Evolutionary conservation across 345 rosid genomes (phyloP).

Genomic region (Citrus reticulata): DNA sequence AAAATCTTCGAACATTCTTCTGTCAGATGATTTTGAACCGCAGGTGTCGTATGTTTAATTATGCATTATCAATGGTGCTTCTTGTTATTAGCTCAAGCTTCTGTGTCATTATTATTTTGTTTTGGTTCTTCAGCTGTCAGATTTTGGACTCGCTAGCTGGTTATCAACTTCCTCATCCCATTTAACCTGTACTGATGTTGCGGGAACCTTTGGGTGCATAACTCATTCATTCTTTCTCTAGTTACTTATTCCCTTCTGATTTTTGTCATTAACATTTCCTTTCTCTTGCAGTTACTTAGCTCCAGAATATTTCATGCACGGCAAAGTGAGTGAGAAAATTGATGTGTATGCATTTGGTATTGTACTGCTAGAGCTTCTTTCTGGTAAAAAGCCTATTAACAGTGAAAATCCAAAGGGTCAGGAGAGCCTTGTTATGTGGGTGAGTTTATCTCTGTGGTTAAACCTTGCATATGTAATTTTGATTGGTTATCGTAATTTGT

Average conservation of each 20-base stretch:
- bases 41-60: slow-evolving; percentile 41
- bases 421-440: slow-evolving; percentile 97
- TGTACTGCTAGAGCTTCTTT: slow-evolving; percentile 87
- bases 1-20: slow-evolving; percentile 90
- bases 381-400: slow-evolving; percentile 82
- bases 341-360: slow-evolving; percentile 97
- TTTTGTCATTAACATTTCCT: slow-evolving; percentile 6
- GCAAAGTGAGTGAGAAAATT: slow-evolving; percentile 84
- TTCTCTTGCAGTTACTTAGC: slow-evolving; percentile 77
- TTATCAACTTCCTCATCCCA: slow-evolving; percentile 47
- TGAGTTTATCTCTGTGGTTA: slow-evolving; percentile 33
- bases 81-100: slow-evolving; percentile 1
- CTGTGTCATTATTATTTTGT: slow-evolving; percentile 12
- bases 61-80: neutral
- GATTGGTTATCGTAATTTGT: neutral
- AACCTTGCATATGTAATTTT: neutral
- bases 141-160: slow-evolving; percentile 89
- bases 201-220: slow-evolving; percentile 93
- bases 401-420: slow-evolving; percentile 57
- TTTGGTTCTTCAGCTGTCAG: slow-evolving; percentile 70
- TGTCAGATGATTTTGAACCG: slow-evolving; percentile 93
- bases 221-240: neutral
- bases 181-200: slow-evolving; percentile 53
- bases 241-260: slow-evolving; percentile 2
- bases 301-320: slow-evolving; percentile 95